Evolutionary conservation across 2,329 filamentous ascomycete genomes (phyloP).

Genomic region (Xylaria sp.): DNA sequence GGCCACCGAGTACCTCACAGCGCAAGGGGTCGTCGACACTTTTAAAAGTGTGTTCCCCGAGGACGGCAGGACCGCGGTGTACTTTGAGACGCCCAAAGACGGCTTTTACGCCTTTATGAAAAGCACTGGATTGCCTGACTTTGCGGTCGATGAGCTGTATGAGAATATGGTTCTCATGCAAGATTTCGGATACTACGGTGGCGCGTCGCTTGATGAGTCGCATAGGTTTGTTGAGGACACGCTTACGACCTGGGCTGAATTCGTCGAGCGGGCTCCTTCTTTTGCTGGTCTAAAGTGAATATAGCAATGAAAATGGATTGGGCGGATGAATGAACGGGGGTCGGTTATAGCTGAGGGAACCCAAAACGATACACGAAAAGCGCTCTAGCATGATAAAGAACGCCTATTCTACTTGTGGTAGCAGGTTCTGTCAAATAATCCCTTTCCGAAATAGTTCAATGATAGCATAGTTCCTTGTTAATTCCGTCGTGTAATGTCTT

Average conservation of each 20-base stretch:
- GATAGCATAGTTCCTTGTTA: neutral
- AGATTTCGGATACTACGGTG: constrained; percentile 64
- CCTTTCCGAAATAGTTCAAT: neutral
- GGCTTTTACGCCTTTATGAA: constrained; percentile 55
- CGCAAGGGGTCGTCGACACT: constrained; percentile 53
- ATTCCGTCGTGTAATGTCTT: neutral
- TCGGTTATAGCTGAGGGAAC: neutral
- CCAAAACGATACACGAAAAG: neutral
- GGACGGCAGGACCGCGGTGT: constrained; percentile 53
- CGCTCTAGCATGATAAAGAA: neutral
- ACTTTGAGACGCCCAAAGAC: constrained; percentile 53
- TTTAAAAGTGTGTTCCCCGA: constrained; percentile 55
- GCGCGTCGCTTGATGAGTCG: constrained; percentile 55
- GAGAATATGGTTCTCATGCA: constrained; percentile 65
- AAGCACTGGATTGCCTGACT: constrained; percentile 53
- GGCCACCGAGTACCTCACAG: constrained; percentile 57
- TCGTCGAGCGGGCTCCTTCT: constrained; percentile 48
- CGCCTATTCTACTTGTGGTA: neutral
- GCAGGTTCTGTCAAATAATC: neutral
- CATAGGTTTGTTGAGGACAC: constrained; percentile 53
- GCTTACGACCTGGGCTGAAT: constrained; percentile 58
- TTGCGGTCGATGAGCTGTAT: constrained; percentile 60
- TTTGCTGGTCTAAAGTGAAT: constrained; percentile 53
- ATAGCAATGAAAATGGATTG: neutral
- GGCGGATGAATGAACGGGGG: too few species aligned